Percentiles rank a stretch among this genome's conserved stretches.
These are phyloP conservation scores for Nakazawaea anatomiae DNA, from an alignment of 805 yeast species.

Conservation along the genomic window DNA sequence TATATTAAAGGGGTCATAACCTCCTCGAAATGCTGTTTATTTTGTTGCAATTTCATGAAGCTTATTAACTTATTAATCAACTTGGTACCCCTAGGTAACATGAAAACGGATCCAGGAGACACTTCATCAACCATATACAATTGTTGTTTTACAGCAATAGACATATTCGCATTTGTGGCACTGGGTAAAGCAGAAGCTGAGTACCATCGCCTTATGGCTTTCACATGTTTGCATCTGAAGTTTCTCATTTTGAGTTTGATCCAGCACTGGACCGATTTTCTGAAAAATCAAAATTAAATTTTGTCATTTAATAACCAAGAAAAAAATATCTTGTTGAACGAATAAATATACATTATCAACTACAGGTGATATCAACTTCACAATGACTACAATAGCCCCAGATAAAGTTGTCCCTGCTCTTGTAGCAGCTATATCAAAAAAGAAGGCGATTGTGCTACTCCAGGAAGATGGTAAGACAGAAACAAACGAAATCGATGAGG, in stretches of 20 bases:
- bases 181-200: constrained; percentile 6
- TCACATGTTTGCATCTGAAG: no score
- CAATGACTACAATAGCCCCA: neutral
- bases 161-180: constrained; percentile 27
- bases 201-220: constrained; percentile 8
- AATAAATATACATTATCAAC: neutral
- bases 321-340: neutral
- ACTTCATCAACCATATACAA: constrained; percentile 72
- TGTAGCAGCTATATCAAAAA: neutral
- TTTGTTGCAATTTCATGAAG: constrained; percentile 84
- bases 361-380: neutral
- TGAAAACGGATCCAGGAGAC: constrained; percentile 91
- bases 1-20: constrained; percentile 90
- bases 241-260: no score
- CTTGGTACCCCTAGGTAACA: constrained; percentile 88
- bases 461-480: constrained; percentile 1
- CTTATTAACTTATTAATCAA: constrained; percentile 71
- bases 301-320: neutral
- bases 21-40: constrained; percentile 79
- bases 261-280: no score
- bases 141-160: constrained; percentile 61
- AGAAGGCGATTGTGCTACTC: neutral
- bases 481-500: constrained; percentile 2
- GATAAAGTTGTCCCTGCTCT: neutral
- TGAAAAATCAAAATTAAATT: no score